A percentile compares a stretch with the other conserved stretches of the same genome.
Evolutionary conservation across 768 basidiomycete genomes (phyloP).

Genomic region (Glaciozyma martinii): DNA sequence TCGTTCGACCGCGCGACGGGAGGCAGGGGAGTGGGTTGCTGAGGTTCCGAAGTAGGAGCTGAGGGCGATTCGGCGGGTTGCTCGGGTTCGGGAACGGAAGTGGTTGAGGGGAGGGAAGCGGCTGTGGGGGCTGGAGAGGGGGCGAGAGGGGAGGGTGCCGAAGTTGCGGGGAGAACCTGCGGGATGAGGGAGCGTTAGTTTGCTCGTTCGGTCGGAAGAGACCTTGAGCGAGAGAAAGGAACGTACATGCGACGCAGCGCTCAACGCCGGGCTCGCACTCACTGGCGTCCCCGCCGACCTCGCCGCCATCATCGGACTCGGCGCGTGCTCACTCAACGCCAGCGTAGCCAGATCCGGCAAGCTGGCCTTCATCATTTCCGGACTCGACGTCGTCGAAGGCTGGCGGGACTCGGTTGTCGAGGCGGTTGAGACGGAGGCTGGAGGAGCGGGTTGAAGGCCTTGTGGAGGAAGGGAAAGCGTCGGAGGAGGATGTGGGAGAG

Average conservation of each 20-base stretch:
- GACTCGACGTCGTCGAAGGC: background rate
- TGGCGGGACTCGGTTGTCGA: constrained; percentile 34
- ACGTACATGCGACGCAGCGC: background rate
- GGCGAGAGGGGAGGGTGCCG: background rate
- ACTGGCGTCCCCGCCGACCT: constrained; percentile 3
- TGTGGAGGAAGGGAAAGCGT: constrained; percentile 37
- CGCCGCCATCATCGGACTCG: constrained; percentile 19
- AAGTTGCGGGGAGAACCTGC: constrained; percentile 1
- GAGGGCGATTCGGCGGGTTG: background rate
- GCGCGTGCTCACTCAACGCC: constrained; percentile 1
- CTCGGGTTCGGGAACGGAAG: background rate
- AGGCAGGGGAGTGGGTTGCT: background rate
- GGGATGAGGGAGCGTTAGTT: background rate
- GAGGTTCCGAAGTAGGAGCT: background rate
- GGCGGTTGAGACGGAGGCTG: constrained; percentile 33
- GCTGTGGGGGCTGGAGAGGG: constrained; percentile 5
- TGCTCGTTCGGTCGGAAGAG: background rate
- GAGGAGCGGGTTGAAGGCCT: constrained; percentile 42
- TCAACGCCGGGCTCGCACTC: constrained; percentile 9
- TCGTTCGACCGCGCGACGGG: constrained; percentile 30
- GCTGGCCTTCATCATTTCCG: constrained; percentile 5
- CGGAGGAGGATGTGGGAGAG: background rate
- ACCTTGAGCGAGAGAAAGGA: background rate
- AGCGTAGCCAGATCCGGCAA: constrained; percentile 11
- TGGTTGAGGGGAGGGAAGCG: background rate